phyloP scores from a whole-genome alignment of 208 protist genomes.

The Porcisia hertigi region DNA sequence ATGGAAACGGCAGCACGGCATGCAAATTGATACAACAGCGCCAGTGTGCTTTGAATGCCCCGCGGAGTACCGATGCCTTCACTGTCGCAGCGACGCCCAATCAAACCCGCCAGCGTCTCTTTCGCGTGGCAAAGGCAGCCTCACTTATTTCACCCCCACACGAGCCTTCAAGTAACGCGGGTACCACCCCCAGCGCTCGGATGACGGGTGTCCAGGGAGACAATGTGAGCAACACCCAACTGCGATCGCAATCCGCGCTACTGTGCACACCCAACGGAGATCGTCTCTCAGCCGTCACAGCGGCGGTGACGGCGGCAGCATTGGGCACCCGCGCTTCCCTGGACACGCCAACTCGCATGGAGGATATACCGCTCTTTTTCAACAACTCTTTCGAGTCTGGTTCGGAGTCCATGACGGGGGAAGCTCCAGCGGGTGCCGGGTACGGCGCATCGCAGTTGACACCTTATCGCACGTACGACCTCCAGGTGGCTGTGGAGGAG shows the following conservation, averaged over 20 bases:
- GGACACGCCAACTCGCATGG: slow-evolving; percentile 24
- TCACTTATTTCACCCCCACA: slow-evolving; percentile 9
- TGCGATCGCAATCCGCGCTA: slow-evolving; percentile 11
- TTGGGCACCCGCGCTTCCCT: slow-evolving; percentile 1
- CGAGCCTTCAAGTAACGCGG: neutral
- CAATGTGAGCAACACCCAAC: neutral
- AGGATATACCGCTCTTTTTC: slow-evolving; percentile 29
- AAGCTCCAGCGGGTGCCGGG: neutral
- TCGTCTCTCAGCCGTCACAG: slow-evolving; percentile 11
- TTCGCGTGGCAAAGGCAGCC: slow-evolving; percentile 3
- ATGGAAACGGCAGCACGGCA: neutral
- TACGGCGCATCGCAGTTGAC: neutral
- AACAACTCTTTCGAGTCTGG: slow-evolving; percentile 35
- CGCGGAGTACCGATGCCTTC: neutral
- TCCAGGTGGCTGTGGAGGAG: slow-evolving; percentile 35
- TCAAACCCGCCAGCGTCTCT: slow-evolving; percentile 1
- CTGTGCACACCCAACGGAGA: slow-evolving; percentile 28
- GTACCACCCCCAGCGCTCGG: neutral
- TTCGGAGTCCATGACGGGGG: slow-evolving; percentile 20
- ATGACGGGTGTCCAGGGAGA: neutral
- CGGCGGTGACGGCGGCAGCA: slow-evolving; percentile 11
- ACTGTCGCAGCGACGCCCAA: neutral
- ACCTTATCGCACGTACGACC: slow-evolving; percentile 16
- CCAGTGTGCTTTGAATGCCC: neutral
- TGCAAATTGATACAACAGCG: slow-evolving; percentile 15